These are phyloP conservation scores for Aspergillus pseudoterreus DNA, from an alignment of 2,329 filamentous ascomycete genomes.

Conservation along the genomic window DNA sequence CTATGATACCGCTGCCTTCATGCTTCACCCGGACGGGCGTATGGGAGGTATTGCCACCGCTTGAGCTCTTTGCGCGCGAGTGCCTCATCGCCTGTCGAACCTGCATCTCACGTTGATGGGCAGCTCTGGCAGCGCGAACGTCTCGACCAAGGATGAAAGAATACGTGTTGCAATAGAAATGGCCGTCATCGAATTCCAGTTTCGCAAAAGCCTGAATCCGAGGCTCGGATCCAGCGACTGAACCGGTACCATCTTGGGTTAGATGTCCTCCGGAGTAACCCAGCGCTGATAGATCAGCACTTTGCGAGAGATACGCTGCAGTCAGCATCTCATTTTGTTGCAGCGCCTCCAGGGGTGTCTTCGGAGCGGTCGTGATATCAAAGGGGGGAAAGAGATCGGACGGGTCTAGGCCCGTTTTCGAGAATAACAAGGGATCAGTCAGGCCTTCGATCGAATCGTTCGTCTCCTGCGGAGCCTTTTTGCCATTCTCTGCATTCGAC, in stretches of 20 bases:
- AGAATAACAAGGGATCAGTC: conserved; percentile 32
- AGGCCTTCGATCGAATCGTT: conserved; percentile 26
- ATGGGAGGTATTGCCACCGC: conserved; percentile 41
- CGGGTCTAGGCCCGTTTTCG: conserved; percentile 28
- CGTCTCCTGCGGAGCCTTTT: conserved; percentile 7
- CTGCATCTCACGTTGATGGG: conserved; percentile 43
- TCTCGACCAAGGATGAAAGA: conserved; percentile 62
- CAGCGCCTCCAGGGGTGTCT: conserved; percentile 34
- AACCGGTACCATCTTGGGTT: conserved; percentile 29
- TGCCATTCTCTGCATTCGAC: conserved; percentile 8
- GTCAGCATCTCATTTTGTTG: conserved; percentile 39
- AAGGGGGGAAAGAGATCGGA: conserved; percentile 34
- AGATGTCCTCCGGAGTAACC: conserved; percentile 26
- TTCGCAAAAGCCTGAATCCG: conserved; percentile 60
- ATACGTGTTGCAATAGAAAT: conserved; percentile 63
- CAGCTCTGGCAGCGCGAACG: conserved; percentile 48
- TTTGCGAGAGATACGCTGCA: conserved; percentile 36
- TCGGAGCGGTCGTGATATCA: conserved; percentile 29
- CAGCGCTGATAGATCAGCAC: conserved; percentile 32
- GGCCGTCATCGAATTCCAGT: conserved; percentile 61
- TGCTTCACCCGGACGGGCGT: conserved; percentile 44
- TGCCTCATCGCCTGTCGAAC: conserved; percentile 37
- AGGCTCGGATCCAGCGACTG: conserved; percentile 40
- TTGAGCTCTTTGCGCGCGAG: conserved; percentile 45
- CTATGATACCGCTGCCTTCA: conserved; percentile 44